phyloP scores from a whole-genome alignment of 305 asterid species.

The Andrographis paniculata region DNA sequence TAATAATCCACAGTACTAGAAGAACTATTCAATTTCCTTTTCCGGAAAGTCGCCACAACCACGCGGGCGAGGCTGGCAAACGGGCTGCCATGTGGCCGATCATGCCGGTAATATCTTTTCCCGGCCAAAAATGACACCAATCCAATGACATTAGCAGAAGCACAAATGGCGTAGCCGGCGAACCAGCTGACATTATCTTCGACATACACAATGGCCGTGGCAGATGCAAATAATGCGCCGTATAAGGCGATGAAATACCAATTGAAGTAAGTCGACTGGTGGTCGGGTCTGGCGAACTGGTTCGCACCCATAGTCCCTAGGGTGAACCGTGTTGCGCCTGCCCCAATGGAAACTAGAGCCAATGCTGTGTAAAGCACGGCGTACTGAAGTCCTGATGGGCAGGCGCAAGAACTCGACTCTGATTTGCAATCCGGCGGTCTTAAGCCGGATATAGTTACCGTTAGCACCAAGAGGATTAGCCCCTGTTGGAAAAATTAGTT shows the following conservation, averaged over 20 bases:
- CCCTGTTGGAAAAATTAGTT: slow-evolving; percentile 24
- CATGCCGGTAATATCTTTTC: slow-evolving; percentile 21
- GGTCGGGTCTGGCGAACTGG: slow-evolving; percentile 26
- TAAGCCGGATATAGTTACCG: slow-evolving; percentile 22
- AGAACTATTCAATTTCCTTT: slow-evolving; percentile 20
- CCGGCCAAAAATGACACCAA: slow-evolving; percentile 32
- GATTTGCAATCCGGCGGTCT: slow-evolving; percentile 24
- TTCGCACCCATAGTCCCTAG: slow-evolving; percentile 53
- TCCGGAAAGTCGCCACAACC: slow-evolving; percentile 31
- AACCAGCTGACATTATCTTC: slow-evolving; percentile 28
- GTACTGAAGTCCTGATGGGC: slow-evolving; percentile 28
- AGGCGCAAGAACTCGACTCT: slow-evolving; percentile 18
- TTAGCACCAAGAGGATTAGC: slow-evolving; percentile 27
- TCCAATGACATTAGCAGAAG: slow-evolving; percentile 25
- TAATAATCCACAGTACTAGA: slow-evolving; percentile 17
- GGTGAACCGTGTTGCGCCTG: slow-evolving; percentile 37
- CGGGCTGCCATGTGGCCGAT: slow-evolving; percentile 33
- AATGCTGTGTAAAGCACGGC: slow-evolving; percentile 30
- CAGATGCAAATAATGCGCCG: slow-evolving; percentile 13
- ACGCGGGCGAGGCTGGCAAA: slow-evolving; percentile 34
- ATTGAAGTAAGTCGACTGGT: slow-evolving; percentile 29
- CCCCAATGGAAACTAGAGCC: slow-evolving; percentile 26
- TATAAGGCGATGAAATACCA: slow-evolving; percentile 34
- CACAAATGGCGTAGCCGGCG: slow-evolving; percentile 18
- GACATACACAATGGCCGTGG: slow-evolving; percentile 24